Conservation (phyloP, 2,329 filamentous ascomycete species). For the Cadophora sp. region DNA sequence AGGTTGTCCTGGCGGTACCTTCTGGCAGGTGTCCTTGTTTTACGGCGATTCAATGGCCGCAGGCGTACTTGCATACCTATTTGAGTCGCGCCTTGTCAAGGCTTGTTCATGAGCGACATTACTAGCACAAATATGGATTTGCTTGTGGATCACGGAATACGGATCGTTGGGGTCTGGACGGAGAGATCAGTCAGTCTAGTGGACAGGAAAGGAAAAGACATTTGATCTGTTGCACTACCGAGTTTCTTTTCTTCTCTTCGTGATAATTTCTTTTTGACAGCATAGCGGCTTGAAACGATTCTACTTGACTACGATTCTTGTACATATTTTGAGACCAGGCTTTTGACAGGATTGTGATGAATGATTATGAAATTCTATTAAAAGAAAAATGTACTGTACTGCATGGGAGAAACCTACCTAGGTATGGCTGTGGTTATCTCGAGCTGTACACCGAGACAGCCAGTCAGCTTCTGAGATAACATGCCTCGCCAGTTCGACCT, state of each 20-base stretch:
- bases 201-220: slow-evolving; percentile 40
- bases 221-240: slow-evolving; percentile 43
- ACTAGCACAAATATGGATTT: slow-evolving; percentile 36
- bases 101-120: slow-evolving; percentile 28
- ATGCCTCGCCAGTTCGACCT: too few relatives aligned
- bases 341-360: slow-evolving; percentile 16
- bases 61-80: slow-evolving; percentile 43
- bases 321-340: slow-evolving; percentile 32
- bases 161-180: slow-evolving; percentile 36
- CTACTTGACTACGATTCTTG: slow-evolving; percentile 32
- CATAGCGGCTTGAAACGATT: slow-evolving; percentile 36
- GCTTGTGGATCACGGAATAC: slow-evolving; percentile 40
- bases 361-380: slow-evolving; percentile 1
- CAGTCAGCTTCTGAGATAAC: too few relatives aligned
- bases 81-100: slow-evolving; percentile 29
- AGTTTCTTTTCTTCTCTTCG: slow-evolving; percentile 29
- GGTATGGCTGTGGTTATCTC: too few relatives aligned
- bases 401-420: too few relatives aligned
- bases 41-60: slow-evolving; percentile 40
- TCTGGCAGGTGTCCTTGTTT: slow-evolving; percentile 32
- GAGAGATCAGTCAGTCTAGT: slow-evolving; percentile 39
- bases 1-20: slow-evolving; percentile 39
- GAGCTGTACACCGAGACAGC: too few relatives aligned
- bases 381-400: too few relatives aligned
- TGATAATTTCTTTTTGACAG: slow-evolving; percentile 30